Conservation (phyloP, 331 rosid species). For the Pyrus hybrid region DNA sequence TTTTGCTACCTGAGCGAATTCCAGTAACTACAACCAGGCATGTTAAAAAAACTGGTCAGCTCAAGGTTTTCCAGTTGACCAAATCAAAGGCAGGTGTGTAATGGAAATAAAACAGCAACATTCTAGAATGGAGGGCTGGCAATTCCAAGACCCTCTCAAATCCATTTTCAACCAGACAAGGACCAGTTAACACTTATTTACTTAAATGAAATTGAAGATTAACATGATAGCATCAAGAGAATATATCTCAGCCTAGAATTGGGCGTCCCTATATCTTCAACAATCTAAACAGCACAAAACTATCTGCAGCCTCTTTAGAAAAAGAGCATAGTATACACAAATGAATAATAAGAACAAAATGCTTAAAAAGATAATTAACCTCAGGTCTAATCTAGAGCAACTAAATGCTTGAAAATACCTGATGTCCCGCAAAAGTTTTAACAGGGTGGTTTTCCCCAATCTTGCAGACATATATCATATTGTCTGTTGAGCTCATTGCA, state of each 20-base stretch:
- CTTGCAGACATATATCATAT: slow-evolving; percentile 90
- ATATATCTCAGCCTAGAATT: background rate
- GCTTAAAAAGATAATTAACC: background rate
- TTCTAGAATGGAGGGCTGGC: background rate
- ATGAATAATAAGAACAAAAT: no score
- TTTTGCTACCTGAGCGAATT: background rate
- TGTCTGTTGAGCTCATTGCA: slow-evolving; percentile 88
- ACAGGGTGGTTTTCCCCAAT: slow-evolving; percentile 78
- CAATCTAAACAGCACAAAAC: background rate
- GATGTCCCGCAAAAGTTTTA: slow-evolving; percentile 81
- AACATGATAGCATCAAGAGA: background rate
- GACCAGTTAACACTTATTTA: background rate
- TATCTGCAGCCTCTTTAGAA: background rate
- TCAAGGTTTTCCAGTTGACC: background rate
- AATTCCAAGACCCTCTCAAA: background rate
- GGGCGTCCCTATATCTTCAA: background rate
- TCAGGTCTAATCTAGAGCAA: background rate
- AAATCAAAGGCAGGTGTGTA: background rate
- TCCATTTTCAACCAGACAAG: background rate
- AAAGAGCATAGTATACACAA: background rate
- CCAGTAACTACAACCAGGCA: background rate
- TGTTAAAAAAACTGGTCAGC: background rate
- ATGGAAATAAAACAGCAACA: background rate
- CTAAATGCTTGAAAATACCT: slow-evolving; percentile 44
- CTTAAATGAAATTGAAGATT: background rate